Evolutionary conservation across 2,329 filamentous ascomycete species (phyloP).

Genomic region (Rasamsonia emersonii): DNA sequence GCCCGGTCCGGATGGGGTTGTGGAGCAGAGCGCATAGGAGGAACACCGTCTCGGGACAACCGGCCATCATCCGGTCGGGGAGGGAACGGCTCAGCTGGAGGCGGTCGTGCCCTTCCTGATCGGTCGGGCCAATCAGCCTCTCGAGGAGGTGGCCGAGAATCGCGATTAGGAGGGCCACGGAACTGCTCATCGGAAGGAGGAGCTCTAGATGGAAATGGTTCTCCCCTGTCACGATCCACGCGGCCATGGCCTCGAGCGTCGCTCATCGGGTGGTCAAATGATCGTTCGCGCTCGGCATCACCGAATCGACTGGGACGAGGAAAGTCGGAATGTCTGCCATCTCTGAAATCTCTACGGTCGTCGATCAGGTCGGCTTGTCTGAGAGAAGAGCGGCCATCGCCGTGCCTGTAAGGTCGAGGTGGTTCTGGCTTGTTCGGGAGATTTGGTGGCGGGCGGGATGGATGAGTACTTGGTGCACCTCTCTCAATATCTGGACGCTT

Average conservation of each 20-base stretch:
- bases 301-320: constrained; percentile 26
- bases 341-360: constrained; percentile 25
- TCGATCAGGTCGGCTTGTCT: constrained; percentile 31
- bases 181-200: constrained; percentile 30
- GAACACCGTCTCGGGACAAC: constrained; percentile 14
- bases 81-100: constrained; percentile 21
- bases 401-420: constrained; percentile 25
- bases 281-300: constrained; percentile 27
- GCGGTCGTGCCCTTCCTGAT: constrained; percentile 21
- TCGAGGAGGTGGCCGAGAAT: constrained; percentile 22
- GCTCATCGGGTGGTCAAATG: constrained; percentile 25
- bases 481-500: constrained; percentile 33
- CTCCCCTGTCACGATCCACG: constrained; percentile 20
- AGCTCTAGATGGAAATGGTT: constrained; percentile 21
- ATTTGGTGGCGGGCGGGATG: constrained; percentile 24
- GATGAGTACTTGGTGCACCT: constrained; percentile 15
- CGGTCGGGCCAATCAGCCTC: constrained; percentile 33
- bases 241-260: constrained; percentile 30
- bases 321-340: constrained; percentile 28
- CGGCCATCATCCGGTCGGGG: constrained; percentile 11
- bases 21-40: constrained; percentile 18
- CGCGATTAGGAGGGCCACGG: constrained; percentile 27
- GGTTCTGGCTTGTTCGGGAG: constrained; percentile 27
- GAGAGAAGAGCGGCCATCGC: constrained; percentile 29
- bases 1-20: constrained; percentile 24